These are phyloP conservation scores for Pelargonium myrrhifolium DNA, from an alignment of 441 rosid species.

Conservation along the genomic window DNA sequence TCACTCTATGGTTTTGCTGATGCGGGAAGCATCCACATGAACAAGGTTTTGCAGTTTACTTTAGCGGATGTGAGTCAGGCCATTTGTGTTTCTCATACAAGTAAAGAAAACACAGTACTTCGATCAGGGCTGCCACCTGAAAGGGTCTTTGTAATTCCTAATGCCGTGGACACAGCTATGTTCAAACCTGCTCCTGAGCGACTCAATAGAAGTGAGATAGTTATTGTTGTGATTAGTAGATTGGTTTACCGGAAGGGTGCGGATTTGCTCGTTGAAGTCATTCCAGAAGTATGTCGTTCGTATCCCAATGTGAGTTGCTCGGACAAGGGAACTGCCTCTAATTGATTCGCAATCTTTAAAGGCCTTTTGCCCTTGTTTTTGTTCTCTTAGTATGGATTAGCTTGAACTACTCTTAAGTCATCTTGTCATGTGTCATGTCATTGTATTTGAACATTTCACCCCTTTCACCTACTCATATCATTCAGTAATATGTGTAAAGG, in stretches of 20 bases:
- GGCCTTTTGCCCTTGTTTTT: background rate
- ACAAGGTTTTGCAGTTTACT: constrained; percentile 86
- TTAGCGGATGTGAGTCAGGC: constrained; percentile 93
- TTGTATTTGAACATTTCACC: no score
- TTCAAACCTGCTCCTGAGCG: constrained; percentile 63
- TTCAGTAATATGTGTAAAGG: constrained; percentile 39
- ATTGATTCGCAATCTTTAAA: constrained; percentile 1
- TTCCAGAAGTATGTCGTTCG: constrained; percentile 76
- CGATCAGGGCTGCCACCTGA: constrained; percentile 79
- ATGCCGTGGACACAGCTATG: constrained; percentile 98
- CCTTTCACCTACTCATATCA: constrained; percentile 15
- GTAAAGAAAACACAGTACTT: constrained; percentile 90
- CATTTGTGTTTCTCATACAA: constrained; percentile 91
- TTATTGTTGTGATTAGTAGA: constrained; percentile 91
- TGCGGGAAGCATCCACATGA: constrained; percentile 96
- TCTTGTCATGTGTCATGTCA: background rate
- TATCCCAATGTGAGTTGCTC: constrained; percentile 64
- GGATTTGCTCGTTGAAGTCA: constrained; percentile 93
- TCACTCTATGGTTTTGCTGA: constrained; percentile 90
- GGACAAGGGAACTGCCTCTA: background rate
- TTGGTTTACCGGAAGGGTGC: constrained; percentile 94
- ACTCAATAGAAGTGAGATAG: constrained; percentile 48
- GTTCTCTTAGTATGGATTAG: constrained; percentile 7
- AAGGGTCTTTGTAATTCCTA: constrained; percentile 83
- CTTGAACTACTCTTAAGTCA: background rate